A percentile compares a stretch with the other conserved stretches of the same genome.
These are phyloP conservation scores for Yamadazyma conglobata DNA, from an alignment of 1,139 yeast species.

Conservation along the genomic window DNA sequence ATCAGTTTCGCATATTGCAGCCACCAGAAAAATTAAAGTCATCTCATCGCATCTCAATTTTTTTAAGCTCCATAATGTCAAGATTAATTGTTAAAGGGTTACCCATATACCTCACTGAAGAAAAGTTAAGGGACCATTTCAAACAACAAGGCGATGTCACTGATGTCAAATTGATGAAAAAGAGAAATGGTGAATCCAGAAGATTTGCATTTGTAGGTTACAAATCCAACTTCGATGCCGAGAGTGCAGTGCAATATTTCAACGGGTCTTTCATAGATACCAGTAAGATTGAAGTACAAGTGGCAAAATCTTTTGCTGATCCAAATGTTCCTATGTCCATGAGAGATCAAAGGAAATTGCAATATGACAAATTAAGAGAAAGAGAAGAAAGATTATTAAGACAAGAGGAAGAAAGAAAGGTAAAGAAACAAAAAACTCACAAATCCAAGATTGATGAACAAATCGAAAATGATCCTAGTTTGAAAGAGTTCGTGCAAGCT, in stretches of 20 bases:
- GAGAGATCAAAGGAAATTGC: conserved; percentile 59
- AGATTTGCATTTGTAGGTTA: conserved; percentile 93
- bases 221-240: conserved; percentile 69
- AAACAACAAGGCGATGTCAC: conserved; percentile 64
- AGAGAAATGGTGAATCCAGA: conserved; percentile 81
- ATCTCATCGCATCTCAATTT: conserved; percentile 11
- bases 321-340: conserved; percentile 74
- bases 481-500: conserved; percentile 77
- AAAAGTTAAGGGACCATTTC: conserved; percentile 68
- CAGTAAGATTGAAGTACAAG: conserved; percentile 68
- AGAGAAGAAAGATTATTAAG: conserved; percentile 52
- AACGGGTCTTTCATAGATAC: conserved; percentile 81
- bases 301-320: conserved; percentile 84
- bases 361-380: conserved; percentile 49
- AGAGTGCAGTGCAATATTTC: conserved; percentile 71
- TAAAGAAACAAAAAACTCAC: conserved; percentile 22
- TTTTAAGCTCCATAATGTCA: conserved; percentile 49
- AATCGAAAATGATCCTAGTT: conserved; percentile 60
- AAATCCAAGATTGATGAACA: conserved; percentile 49
- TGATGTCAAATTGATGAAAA: conserved; percentile 81
- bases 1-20: neutral
- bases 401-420: conserved; percentile 40
- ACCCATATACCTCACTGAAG: conserved; percentile 79
- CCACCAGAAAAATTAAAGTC: neutral
- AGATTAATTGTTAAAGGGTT: conserved; percentile 94